Evolutionary conservation across 2,329 filamentous ascomycete species (phyloP).

Genomic region (Colletotrichum sp.): DNA sequence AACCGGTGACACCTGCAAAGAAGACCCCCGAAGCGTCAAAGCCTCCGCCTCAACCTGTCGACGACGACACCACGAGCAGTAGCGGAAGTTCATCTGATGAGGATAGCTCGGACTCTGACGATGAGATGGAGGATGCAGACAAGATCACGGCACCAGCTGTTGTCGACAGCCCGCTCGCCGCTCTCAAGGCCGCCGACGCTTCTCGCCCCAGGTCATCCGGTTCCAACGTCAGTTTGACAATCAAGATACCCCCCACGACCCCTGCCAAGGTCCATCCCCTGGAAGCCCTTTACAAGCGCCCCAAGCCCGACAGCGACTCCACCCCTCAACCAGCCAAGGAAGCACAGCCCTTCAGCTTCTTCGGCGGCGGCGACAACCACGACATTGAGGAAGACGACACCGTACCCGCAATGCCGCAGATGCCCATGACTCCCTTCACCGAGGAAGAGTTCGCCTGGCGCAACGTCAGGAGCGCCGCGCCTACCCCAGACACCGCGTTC

Average conservation of each 20-base stretch:
- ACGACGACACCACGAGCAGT: constrained; percentile 27
- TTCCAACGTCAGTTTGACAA: constrained; percentile 55
- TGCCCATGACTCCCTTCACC: constrained; percentile 84
- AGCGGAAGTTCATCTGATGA: constrained; percentile 28
- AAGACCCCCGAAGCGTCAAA: neutral
- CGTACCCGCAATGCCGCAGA: constrained; percentile 30
- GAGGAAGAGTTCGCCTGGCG: constrained; percentile 79
- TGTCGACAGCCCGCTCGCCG: constrained; percentile 1
- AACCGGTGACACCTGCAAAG: constrained; percentile 12
- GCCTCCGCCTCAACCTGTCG: constrained; percentile 20
- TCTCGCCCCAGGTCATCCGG: constrained; percentile 55
- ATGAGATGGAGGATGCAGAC: constrained; percentile 23
- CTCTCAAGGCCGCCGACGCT: constrained; percentile 33
- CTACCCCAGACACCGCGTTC: constrained; percentile 91
- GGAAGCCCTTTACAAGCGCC: constrained; percentile 88
- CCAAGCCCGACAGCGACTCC: constrained; percentile 48
- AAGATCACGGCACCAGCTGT: neutral
- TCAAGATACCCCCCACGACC: constrained; percentile 57
- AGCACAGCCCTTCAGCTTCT: constrained; percentile 66
- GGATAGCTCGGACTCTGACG: constrained; percentile 26
- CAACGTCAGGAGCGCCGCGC: constrained; percentile 83
- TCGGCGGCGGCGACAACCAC: constrained; percentile 59
- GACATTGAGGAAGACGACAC: constrained; percentile 36
- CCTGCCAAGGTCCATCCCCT: constrained; percentile 76
- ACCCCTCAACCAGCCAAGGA: neutral